Evolutionary conservation across 148 eudicot species (phyloP), one percentile per base, ranked within the genome.

Genomic region (Amaranthus palmeri): DNA sequence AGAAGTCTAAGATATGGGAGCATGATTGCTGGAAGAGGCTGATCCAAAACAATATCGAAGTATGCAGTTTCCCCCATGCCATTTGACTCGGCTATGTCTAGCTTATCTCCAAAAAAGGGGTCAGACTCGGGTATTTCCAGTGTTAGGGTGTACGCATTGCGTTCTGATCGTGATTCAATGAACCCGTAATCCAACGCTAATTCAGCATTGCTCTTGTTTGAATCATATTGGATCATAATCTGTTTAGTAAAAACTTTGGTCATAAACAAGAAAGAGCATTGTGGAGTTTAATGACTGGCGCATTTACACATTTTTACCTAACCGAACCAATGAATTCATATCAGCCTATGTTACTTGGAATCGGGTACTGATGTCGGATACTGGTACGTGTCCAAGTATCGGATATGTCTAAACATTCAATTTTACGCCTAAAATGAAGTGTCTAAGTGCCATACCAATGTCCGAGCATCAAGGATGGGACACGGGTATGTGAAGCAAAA

Each of bases 131-230:
- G 86, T 69, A 95, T 95, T 78, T 89, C 88, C 48, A 95, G 73
- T 6, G 97, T 95, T 36, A 95, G 64, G 70, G 99, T 95, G 78
- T 85, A 92, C 43, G 90, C 78, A 56, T 87, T 85, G 51, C 96
- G 86, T 65, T 80, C 86, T 73, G 90, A 47, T 57, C 80, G 84
- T 54, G 88, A 72, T 71, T 95, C 99, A 72, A 85, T 79, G 71
- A 95, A 95, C 46, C 99, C 99, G 17, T 95, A 95, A 82, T 92
- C 97, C 74, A 95, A 80, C 73, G 99, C 97, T 65, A 95, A 72
- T 68, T 92, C 97, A 10, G 97, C 97, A 77, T 92, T 89, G 83
- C 90, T 95, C 85, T 95, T 95, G 50, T 86, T 80, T 67, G 88
- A 43, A 80, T 87, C 90, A 80, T 95, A 95, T 79, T 92, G 99